Conservation (phyloP, 2,329 filamentous ascomycete genomes). For the Dichotomopilus funicola region DNA sequence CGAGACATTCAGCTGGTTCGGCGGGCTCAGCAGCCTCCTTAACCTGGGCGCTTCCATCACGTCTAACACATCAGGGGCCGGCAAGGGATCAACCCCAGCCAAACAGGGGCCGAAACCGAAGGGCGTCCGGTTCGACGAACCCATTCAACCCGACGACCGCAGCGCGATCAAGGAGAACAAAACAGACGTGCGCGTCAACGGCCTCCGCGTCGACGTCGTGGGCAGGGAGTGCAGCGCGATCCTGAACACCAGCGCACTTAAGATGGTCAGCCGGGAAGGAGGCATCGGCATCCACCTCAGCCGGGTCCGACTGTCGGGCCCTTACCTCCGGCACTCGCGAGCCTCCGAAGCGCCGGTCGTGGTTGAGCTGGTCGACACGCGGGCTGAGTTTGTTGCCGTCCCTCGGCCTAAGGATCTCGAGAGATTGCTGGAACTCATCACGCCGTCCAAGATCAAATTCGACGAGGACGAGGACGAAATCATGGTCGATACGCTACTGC, state of each 20-base stretch:
- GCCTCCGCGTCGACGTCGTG: slow-evolving; percentile 66
- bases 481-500: slow-evolving; percentile 81
- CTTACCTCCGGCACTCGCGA: slow-evolving; percentile 48
- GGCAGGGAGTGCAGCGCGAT: slow-evolving; percentile 70
- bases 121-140: slow-evolving; percentile 53
- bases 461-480: slow-evolving; percentile 84
- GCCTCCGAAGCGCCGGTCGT: slow-evolving; percentile 52
- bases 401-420: slow-evolving; percentile 78
- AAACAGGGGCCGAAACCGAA: slow-evolving; percentile 39
- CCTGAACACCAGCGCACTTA: slow-evolving; percentile 73
- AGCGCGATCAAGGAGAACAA: slow-evolving; percentile 53
- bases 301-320: slow-evolving; percentile 67
- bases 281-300: slow-evolving; percentile 68
- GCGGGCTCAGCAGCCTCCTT: slow-evolving; percentile 83
- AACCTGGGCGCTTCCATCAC: slow-evolving; percentile 81
- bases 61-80: slow-evolving; percentile 55
- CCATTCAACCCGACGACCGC: slow-evolving; percentile 43
- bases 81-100: slow-evolving; percentile 27
- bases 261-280: slow-evolving; percentile 68
- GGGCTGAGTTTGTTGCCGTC: slow-evolving; percentile 63
- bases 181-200: slow-evolving; percentile 68
- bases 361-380: slow-evolving; percentile 58
- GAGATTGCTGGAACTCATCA: slow-evolving; percentile 75
- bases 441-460: slow-evolving; percentile 85
- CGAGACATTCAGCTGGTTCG: slow-evolving; percentile 81